phyloP scores from a whole-genome alignment of 805 yeast species.

The Candida vartiovaarae region DNA sequence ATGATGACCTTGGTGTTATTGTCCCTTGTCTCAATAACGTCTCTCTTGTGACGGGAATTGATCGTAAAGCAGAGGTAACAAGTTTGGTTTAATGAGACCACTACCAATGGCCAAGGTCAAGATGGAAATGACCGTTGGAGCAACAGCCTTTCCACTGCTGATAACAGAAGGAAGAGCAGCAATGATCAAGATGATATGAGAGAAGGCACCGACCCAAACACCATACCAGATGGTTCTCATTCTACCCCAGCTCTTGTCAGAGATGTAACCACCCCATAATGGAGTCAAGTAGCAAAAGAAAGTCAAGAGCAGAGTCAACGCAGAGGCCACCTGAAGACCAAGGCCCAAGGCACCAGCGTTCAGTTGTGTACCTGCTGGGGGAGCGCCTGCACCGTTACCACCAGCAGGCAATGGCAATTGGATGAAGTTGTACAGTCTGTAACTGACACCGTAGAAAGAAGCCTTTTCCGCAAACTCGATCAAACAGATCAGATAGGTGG shows the following conservation, averaged over 20 bases:
- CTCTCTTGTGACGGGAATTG: conserved; percentile 58
- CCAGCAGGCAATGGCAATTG: conserved; percentile 40
- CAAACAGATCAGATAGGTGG: conserved; percentile 46
- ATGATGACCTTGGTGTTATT: conserved; percentile 61
- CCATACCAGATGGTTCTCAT: conserved; percentile 59
- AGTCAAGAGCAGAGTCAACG: conserved; percentile 66
- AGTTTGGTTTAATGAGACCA: conserved; percentile 73
- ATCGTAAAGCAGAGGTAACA: conserved; percentile 67
- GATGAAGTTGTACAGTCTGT: conserved; percentile 76
- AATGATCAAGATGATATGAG: conserved; percentile 57
- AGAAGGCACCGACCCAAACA: conserved; percentile 50
- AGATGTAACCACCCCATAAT: conserved; percentile 63
- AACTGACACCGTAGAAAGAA: conserved; percentile 70
- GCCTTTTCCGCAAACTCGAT: conserved; percentile 80
- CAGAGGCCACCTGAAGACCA: conserved; percentile 60
- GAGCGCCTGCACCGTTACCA: conserved; percentile 29
- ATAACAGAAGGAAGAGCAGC: conserved; percentile 62
- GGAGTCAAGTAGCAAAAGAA: conserved; percentile 84
- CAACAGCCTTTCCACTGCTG: conserved; percentile 44
- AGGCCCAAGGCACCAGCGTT: conserved; percentile 50
- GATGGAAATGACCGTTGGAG: conserved; percentile 45
- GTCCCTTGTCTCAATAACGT: conserved; percentile 48
- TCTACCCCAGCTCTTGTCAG: conserved; percentile 72
- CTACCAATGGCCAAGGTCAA: conserved; percentile 65
- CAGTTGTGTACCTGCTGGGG: conserved; percentile 17